Evolutionary conservation across 306 rosid genomes (phyloP).

Genomic region (Comarum palustre): DNA sequence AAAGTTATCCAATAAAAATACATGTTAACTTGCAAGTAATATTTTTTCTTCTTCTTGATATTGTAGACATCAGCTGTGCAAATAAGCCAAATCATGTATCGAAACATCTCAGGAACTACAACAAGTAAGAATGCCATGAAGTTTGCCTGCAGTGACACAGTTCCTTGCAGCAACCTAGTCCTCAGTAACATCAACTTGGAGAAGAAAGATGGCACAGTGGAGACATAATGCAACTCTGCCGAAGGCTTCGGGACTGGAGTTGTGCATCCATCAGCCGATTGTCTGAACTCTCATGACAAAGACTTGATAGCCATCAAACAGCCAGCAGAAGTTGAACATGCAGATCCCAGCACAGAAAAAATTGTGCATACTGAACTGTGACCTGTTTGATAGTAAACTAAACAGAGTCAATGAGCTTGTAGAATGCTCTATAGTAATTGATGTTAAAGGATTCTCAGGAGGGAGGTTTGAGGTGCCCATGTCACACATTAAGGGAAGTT

Average conservation of each 20-base stretch:
- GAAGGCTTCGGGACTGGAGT: slow-evolving; percentile 74
- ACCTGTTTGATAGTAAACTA: slow-evolving; percentile 32
- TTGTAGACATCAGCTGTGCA: slow-evolving; percentile 71
- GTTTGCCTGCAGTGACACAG: slow-evolving; percentile 82
- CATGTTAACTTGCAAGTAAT: not conserved
- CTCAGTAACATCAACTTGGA: slow-evolving; percentile 78
- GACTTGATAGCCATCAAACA: not conserved
- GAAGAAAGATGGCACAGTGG: slow-evolving; percentile 77
- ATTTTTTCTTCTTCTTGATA: slow-evolving; percentile 4
- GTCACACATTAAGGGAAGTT: slow-evolving; percentile 20
- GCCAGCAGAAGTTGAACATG: slow-evolving; percentile 17
- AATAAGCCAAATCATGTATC: slow-evolving; percentile 69
- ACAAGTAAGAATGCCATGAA: slow-evolving; percentile 78
- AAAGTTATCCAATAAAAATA: too few species aligned
- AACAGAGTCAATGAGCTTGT: slow-evolving; percentile 32
- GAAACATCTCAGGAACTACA: slow-evolving; percentile 75
- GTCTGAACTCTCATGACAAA: slow-evolving; percentile 68
- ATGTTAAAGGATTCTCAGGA: slow-evolving; percentile 27
- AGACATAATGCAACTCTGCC: slow-evolving; percentile 89
- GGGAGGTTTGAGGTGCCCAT: slow-evolving; percentile 43
- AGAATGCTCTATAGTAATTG: slow-evolving; percentile 31
- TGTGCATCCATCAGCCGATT: slow-evolving; percentile 92
- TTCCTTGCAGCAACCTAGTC: slow-evolving; percentile 74
- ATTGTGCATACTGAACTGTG: slow-evolving; percentile 70
- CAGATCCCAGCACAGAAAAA: slow-evolving; percentile 28